phyloP scores from a whole-genome alignment of 2,329 filamentous ascomycete genomes.

The Calonectria fujianensis region DNA sequence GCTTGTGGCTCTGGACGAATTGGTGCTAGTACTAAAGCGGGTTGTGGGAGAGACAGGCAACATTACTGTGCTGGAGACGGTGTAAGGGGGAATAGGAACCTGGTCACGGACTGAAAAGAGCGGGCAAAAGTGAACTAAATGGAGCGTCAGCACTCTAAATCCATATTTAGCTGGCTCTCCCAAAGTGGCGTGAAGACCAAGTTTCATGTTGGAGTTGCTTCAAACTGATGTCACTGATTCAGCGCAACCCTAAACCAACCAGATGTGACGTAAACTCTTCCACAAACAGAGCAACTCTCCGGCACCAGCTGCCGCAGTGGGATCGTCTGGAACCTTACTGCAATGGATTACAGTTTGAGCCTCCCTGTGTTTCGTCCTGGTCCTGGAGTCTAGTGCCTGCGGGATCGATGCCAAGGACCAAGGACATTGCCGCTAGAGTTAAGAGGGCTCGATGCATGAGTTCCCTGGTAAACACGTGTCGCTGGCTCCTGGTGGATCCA shows the following conservation, averaged over 20 bases:
- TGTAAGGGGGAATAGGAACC: background rate
- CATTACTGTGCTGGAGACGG: conserved; percentile 18
- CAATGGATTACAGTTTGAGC: conserved; percentile 14
- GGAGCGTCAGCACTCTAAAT: background rate
- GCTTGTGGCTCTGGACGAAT: conserved; percentile 26
- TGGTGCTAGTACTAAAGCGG: conserved; percentile 34
- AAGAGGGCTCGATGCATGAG: conserved; percentile 4
- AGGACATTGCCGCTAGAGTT: conserved; percentile 11
- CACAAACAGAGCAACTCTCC: background rate
- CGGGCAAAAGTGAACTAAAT: background rate
- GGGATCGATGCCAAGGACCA: conserved; percentile 18
- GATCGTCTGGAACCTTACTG: conserved; percentile 1
- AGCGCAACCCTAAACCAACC: background rate
- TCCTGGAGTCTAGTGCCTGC: conserved; percentile 1
- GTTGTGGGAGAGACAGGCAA: conserved; percentile 34
- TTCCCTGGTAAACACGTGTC: conserved; percentile 14
- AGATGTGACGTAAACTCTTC: conserved; percentile 1
- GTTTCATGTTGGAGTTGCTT: background rate
- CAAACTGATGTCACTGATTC: background rate
- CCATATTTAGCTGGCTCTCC: background rate
- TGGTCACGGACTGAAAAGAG: background rate
- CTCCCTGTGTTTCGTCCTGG: conserved; percentile 9
- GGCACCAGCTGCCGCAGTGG: background rate
- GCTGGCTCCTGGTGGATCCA: background rate
- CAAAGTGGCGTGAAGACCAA: background rate